Percentiles rank a stretch among this genome's conserved stretches.
Conservation (phyloP, 225 moss, liverwort and hornwort species). For the Asterella californica region DNA sequence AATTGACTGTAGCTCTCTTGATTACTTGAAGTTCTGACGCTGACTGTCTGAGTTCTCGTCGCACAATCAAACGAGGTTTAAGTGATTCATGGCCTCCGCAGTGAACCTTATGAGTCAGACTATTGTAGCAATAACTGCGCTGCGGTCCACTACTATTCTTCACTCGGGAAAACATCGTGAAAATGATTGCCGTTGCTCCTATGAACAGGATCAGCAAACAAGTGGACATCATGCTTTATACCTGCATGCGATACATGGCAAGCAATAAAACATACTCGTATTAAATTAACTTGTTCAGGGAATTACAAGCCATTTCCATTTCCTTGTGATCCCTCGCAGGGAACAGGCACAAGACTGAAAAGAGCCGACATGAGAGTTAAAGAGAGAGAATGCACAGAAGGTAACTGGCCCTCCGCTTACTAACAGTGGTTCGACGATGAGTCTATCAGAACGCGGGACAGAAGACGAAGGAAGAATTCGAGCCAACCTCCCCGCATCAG, state of each 20-base stretch:
- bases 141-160: neutral
- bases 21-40: neutral
- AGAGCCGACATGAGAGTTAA: neutral
- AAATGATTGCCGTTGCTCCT: slow-evolving; percentile 11
- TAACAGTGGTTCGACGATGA: too few species aligned
- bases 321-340: neutral
- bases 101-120: slow-evolving; percentile 7
- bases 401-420: neutral
- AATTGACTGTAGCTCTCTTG: too few species aligned
- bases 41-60: neutral
- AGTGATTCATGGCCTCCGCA: neutral
- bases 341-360: neutral
- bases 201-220: slow-evolving; percentile 12
- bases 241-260: slow-evolving; percentile 20
- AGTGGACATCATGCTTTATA: slow-evolving; percentile 11
- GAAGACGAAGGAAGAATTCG: too few species aligned
- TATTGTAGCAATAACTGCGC: neutral
- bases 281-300: neutral
- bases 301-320: neutral
- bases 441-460: too few species aligned
- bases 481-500: too few species aligned
- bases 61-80: neutral
- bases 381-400: neutral
- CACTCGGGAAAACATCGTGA: neutral
- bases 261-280: slow-evolving; percentile 1